phyloP scores from a whole-genome alignment of 2,329 filamentous ascomycete species.

The Sclerotinia minor region DNA sequence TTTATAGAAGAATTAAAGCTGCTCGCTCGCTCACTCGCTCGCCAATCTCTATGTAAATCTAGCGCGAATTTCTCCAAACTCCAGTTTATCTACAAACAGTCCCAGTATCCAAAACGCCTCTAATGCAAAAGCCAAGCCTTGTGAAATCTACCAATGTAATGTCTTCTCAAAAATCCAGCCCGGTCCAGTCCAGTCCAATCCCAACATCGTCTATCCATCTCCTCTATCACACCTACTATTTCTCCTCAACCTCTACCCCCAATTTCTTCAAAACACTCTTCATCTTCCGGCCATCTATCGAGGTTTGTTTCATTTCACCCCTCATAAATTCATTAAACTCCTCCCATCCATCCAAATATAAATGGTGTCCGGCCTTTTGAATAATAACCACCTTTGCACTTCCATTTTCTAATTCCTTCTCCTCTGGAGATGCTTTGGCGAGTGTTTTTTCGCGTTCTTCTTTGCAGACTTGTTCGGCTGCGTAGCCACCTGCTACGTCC shows the following conservation, averaged over 20 bases:
- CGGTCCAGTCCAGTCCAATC: neutral
- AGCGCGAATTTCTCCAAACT: neutral
- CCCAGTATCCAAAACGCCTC: neutral
- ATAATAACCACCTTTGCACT: conserved; percentile 81
- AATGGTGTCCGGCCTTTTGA: conserved; percentile 67
- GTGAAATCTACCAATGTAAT: neutral
- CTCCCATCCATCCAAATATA: conserved; percentile 70
- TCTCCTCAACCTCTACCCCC: conserved; percentile 11
- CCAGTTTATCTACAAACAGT: neutral
- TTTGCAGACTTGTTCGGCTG: conserved; percentile 76
- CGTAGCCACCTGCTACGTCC: conserved; percentile 84
- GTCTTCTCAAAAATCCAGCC: too few relatives aligned
- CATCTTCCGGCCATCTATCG: conserved; percentile 31
- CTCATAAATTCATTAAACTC: conserved; percentile 67
- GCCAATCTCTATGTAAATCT: neutral
- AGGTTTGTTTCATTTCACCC: conserved; percentile 62
- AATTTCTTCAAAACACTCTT: conserved; percentile 5
- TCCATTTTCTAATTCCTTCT: conserved; percentile 72
- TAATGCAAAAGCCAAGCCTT: neutral
- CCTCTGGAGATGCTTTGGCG: conserved; percentile 62
- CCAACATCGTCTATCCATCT: neutral
- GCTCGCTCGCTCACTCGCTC: neutral
- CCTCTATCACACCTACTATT: too few relatives aligned
- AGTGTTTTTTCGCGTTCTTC: conserved; percentile 63
- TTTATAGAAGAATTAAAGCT: neutral